Conservation (phyloP, 129 eudicot genomes). For the Solidago caesia region DNA sequence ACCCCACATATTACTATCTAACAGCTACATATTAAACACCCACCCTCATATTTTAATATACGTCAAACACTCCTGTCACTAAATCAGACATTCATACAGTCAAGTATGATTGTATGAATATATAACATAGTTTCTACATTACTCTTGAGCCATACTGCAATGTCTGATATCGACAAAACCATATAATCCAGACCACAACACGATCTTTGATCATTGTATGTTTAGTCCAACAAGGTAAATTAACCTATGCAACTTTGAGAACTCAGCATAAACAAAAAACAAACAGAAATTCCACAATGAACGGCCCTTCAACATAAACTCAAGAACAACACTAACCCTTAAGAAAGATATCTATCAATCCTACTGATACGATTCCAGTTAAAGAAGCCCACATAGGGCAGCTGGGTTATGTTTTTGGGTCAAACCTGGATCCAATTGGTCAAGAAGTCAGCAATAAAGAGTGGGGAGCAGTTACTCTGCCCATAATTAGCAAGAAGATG, state of each 20-base stretch:
- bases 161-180: neutral
- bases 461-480: too few species aligned
- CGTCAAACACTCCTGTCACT: neutral
- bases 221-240: constrained; percentile 9
- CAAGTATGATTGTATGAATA: neutral
- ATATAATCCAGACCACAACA: neutral
- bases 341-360: neutral
- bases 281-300: neutral
- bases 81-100: neutral
- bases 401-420: too few species aligned
- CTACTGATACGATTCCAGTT: neutral
- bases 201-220: too few species aligned
- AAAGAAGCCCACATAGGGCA: too few species aligned
- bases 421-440: too few species aligned
- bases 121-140: neutral
- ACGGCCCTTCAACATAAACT: constrained; percentile 16
- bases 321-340: constrained; percentile 7
- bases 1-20: neutral
- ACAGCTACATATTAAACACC: neutral
- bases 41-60: neutral
- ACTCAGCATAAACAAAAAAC: neutral
- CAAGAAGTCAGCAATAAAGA: too few species aligned
- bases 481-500: too few species aligned
- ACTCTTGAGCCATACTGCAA: neutral
- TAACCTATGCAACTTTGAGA: constrained; percentile 6